phyloP scores from a whole-genome alignment of 257 asterid genomes.

The Dorcoceras hygrometricum region DNA sequence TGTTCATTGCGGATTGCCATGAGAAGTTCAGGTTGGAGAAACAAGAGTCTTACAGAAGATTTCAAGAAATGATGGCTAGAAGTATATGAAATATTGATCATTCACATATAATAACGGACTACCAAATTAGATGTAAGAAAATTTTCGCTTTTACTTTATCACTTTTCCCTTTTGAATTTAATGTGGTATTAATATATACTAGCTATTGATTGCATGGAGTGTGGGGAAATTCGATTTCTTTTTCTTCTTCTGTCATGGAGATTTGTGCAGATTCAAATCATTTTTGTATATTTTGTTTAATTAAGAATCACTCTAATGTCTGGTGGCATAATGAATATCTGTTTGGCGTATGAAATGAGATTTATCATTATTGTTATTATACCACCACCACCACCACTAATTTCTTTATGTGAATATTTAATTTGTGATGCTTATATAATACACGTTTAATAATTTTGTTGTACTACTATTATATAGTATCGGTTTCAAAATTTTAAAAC shows the following conservation, averaged over 20 bases:
- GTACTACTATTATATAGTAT: too few relatives aligned
- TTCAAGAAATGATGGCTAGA: conserved; percentile 91
- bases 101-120: not conserved
- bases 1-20: conserved; percentile 78
- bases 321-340: too few relatives aligned
- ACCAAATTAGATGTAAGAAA: not conserved
- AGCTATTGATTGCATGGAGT: not conserved
- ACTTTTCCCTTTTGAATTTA: not conserved
- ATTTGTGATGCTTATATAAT: too few relatives aligned
- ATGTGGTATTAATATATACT: not conserved
- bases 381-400: too few relatives aligned
- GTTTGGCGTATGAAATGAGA: not conserved
- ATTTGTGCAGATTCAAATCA: not conserved
- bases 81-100: conserved; percentile 42
- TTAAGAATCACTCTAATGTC: not conserved
- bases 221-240: not conserved
- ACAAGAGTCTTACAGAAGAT: conserved; percentile 69
- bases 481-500: too few relatives aligned
- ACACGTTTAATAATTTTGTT: too few relatives aligned
- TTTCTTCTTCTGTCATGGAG: not conserved
- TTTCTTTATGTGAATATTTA: too few relatives aligned
- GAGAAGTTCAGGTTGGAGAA: conserved; percentile 89
- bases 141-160: not conserved
- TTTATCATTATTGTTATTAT: too few relatives aligned
- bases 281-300: too few relatives aligned